A percentile compares a stretch with the other conserved stretches of the same genome.
Conservation (phyloP, 2,329 filamentous ascomycete species). For the Apiospora koreana region DNA sequence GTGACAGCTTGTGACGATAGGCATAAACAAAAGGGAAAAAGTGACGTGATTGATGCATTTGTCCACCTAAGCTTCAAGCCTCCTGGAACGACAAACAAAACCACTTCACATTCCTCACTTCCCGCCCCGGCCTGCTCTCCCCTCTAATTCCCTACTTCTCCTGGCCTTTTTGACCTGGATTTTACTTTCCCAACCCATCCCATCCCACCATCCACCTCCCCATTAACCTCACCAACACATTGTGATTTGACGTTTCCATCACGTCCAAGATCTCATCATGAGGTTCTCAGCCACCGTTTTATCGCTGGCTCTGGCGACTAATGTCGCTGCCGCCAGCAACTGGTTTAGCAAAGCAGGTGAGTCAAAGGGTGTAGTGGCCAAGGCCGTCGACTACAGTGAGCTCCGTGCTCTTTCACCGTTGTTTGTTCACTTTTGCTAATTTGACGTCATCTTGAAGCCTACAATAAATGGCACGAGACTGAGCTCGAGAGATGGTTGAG, state of each 20-base stretch:
- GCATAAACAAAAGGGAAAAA: conserved; percentile 26
- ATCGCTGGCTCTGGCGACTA: conserved; percentile 70
- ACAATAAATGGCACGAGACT: conserved; percentile 99
- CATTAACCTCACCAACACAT: conserved; percentile 1
- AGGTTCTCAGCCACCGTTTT: conserved; percentile 73
- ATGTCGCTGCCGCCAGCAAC: conserved; percentile 69
- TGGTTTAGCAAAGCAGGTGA: conserved; percentile 84
- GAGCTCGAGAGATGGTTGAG: conserved; percentile 92
- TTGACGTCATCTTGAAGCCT: conserved; percentile 58
- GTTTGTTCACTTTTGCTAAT: background rate
- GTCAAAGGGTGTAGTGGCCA: conserved; percentile 33
- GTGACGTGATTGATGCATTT: conserved; percentile 37
- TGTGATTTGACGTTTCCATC: conserved; percentile 14
- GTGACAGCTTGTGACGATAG: conserved; percentile 3
- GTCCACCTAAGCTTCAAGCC: conserved; percentile 2
- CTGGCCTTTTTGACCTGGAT: background rate
- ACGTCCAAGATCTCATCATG: conserved; percentile 54
- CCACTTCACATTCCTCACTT: conserved; percentile 15
- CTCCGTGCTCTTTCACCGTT: background rate
- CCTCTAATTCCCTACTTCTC: background rate
- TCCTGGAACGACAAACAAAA: conserved; percentile 15
- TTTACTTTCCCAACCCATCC: too few relatives aligned
- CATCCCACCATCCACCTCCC: background rate
- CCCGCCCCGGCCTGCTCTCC: background rate
- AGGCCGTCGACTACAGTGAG: background rate